A percentile compares a stretch with the other conserved stretches of the same genome.
Evolutionary conservation across 306 rosid genomes (phyloP).

Genomic region (Glycyrrhiza uralensis): DNA sequence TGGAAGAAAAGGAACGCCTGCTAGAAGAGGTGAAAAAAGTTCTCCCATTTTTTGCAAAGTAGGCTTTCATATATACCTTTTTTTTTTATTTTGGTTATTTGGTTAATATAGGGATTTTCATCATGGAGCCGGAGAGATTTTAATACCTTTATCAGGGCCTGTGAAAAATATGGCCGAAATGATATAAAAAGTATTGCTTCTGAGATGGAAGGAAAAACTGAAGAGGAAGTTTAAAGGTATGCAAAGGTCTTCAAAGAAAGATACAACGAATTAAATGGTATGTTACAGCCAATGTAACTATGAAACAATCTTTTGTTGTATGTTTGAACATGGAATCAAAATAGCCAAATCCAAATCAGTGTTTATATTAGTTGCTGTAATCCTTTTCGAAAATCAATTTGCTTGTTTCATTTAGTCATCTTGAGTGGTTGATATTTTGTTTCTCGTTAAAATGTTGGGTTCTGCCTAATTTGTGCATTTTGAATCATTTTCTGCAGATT

Average conservation of each 20-base stretch:
- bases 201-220: slow-evolving; percentile 98
- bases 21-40: slow-evolving; percentile 67
- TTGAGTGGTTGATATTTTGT: background rate
- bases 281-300: slow-evolving; percentile 16
- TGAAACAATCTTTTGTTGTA: slow-evolving; percentile 11
- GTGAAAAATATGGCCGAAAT: slow-evolving; percentile 94
- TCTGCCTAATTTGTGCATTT: slow-evolving; percentile 2
- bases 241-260: slow-evolving; percentile 91
- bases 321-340: slow-evolving; percentile 5
- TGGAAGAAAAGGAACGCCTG: slow-evolving; percentile 89
- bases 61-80: background rate
- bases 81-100: slow-evolving; percentile 30
- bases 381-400: background rate
- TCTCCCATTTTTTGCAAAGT: background rate
- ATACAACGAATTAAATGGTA: slow-evolving; percentile 96
- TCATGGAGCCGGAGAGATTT: slow-evolving; percentile 97
- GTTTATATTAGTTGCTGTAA: background rate
- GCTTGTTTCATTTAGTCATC: background rate
- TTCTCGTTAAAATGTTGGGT: background rate
- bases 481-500: slow-evolving; percentile 51
- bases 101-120: slow-evolving; percentile 79
- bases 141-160: slow-evolving; percentile 95
- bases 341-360: background rate
- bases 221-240: slow-evolving; percentile 97
- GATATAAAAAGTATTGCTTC: slow-evolving; percentile 78